These are phyloP conservation scores for Discostella pseudostelligera DNA, from an alignment of 108 stramenopile species.

Conservation along the genomic window DNA sequence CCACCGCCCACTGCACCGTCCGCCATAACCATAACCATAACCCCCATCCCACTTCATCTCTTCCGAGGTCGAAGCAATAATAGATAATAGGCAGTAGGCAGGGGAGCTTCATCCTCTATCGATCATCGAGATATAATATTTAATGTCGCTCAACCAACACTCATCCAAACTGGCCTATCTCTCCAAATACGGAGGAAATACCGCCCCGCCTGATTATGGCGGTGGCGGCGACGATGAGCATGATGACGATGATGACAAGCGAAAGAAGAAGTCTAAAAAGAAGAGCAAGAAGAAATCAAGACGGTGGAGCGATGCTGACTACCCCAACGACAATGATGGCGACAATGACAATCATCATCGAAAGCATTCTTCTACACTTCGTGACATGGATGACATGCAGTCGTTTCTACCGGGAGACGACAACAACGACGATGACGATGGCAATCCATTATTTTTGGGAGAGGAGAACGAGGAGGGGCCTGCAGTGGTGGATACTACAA, in stretches of 20 bases:
- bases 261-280: constrained; percentile 24
- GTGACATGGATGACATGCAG: constrained; percentile 29
- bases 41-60: no score
- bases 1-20: no score
- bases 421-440: constrained; percentile 18
- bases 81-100: no score
- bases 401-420: neutral
- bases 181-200: constrained; percentile 45
- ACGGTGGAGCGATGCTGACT: constrained; percentile 1
- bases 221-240: neutral
- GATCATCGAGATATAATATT: no score
- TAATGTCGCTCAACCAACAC: no score
- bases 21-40: no score
- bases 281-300: constrained; percentile 30
- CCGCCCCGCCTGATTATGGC: neutral
- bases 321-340: constrained; percentile 6
- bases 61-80: no score
- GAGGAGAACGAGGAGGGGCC: constrained; percentile 35
- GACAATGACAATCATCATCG: neutral
- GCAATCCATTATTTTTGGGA: constrained; percentile 1
- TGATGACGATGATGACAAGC: constrained; percentile 13
- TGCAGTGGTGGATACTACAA: constrained; percentile 12
- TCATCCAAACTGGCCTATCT: constrained; percentile 57
- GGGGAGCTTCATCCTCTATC: no score
- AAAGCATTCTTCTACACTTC: constrained; percentile 3